Percentiles rank a stretch among this genome's conserved stretches.
Evolutionary conservation across 345 rosid genomes (phyloP).

Genomic region (Rhodamnia argentea): DNA sequence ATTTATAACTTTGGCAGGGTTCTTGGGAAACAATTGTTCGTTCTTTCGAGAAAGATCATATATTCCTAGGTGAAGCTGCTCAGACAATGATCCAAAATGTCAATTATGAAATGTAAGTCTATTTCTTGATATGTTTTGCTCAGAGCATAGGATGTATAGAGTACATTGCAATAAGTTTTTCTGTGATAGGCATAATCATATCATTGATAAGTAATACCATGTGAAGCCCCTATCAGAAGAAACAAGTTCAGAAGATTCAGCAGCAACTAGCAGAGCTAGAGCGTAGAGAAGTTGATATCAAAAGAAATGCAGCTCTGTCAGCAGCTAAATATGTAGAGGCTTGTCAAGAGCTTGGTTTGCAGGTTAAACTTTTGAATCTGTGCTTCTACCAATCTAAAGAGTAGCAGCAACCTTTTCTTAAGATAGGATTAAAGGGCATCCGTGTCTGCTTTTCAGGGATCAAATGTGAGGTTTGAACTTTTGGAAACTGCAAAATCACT

Average conservation of each 20-base stretch:
- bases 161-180: neutral
- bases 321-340: constrained; percentile 84
- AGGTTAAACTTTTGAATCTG: constrained; percentile 25
- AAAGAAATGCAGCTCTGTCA: constrained; percentile 71
- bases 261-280: constrained; percentile 85
- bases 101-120: constrained; percentile 85
- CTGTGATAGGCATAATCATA: neutral
- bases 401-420: neutral
- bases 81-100: constrained; percentile 85
- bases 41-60: constrained; percentile 73
- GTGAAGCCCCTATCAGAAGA: constrained; percentile 81
- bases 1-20: constrained; percentile 34
- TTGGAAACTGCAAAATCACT: constrained; percentile 85
- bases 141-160: neutral
- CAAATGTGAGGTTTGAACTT: constrained; percentile 83
- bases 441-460: constrained; percentile 39
- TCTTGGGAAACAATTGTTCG: constrained; percentile 82
- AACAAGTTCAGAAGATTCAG: constrained; percentile 93
- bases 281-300: constrained; percentile 87
- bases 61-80: constrained; percentile 94
- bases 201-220: neutral
- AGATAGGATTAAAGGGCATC: neutral
- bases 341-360: constrained; percentile 94
- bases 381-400: neutral
- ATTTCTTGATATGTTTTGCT: neutral